Evolutionary conservation across 2,329 filamentous ascomycete species (phyloP).

Genomic region (Chaetothyriales sp.): DNA sequence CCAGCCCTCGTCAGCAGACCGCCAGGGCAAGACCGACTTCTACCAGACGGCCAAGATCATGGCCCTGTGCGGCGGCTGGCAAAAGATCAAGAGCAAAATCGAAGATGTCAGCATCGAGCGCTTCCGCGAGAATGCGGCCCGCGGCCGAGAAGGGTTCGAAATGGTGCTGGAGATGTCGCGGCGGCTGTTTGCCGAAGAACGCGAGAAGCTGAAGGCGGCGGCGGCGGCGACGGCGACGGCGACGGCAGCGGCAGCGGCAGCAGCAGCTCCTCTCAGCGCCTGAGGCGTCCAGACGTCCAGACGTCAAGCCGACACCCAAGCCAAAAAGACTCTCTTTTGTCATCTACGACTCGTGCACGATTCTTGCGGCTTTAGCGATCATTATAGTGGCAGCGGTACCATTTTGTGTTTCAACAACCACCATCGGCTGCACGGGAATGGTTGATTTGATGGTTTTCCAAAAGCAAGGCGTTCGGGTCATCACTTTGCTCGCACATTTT

Average conservation of each 20-base stretch:
- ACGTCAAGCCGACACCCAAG: background rate
- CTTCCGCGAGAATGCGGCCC: slow-evolving; percentile 82
- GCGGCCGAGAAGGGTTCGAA: slow-evolving; percentile 90
- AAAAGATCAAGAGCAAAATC: slow-evolving; percentile 90
- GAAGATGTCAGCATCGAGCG: slow-evolving; percentile 80
- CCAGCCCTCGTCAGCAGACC: slow-evolving; percentile 42
- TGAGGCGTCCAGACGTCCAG: background rate
- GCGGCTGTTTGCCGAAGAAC: slow-evolving; percentile 80
- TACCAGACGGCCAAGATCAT: slow-evolving; percentile 84
- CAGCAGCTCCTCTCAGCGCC: slow-evolving; percentile 5
- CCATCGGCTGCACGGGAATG: background rate
- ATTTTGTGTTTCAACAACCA: background rate
- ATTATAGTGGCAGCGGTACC: background rate
- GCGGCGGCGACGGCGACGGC: no score
- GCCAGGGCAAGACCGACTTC: slow-evolving; percentile 57
- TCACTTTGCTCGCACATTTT: background rate
- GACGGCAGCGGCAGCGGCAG: no score
- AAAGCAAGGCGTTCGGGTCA: background rate
- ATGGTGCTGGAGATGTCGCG: slow-evolving; percentile 85
- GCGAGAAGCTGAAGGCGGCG: slow-evolving; percentile 41
- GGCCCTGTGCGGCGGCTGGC: slow-evolving; percentile 89
- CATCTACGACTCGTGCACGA: background rate
- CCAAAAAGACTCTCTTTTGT: background rate
- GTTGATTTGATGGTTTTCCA: background rate
- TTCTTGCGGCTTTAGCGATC: background rate